These are phyloP conservation scores for Auricularia cornea DNA, from an alignment of 768 basidiomycete species.

Conservation along the genomic window DNA sequence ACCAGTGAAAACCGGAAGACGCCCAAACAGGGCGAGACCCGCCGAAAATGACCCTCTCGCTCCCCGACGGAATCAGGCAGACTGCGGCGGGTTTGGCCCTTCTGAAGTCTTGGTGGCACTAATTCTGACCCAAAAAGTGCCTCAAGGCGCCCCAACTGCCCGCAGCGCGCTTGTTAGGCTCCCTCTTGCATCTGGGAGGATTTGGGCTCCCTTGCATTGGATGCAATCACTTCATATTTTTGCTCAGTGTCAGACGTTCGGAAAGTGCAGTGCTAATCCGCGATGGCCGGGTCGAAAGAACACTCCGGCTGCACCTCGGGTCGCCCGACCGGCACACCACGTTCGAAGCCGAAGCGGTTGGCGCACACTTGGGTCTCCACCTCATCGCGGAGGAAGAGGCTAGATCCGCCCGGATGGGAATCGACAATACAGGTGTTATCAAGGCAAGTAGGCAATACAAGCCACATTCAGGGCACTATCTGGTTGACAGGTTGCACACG, in stretches of 20 bases:
- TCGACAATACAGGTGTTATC: conserved; percentile 13
- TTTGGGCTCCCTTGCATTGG: no score
- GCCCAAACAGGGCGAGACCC: no score
- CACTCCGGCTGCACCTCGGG: conserved; percentile 17
- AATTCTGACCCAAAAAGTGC: no score
- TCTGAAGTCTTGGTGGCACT: no score
- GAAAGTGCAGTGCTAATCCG: conserved; percentile 23
- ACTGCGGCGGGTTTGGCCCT: no score
- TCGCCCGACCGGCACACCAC: conserved; percentile 16
- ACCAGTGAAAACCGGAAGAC: no score
- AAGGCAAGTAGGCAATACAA: background rate
- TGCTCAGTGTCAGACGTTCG: conserved; percentile 3
- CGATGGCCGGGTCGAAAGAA: background rate
- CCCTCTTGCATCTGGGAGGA: no score
- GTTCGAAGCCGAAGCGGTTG: conserved; percentile 25
- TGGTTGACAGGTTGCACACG: background rate
- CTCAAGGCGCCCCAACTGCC: no score
- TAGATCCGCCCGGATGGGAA: background rate
- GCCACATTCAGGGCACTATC: background rate
- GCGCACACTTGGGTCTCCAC: conserved; percentile 18
- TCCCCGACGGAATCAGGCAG: no score
- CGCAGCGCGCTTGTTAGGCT: no score
- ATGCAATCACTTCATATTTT: no score
- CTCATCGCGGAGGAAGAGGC: conserved; percentile 13
- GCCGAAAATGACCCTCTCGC: no score